A percentile compares a stretch with the other conserved stretches of the same genome.
phyloP scores from a whole-genome alignment of 1,284 basidiomycete species.

The Grifola frondosa region DNA sequence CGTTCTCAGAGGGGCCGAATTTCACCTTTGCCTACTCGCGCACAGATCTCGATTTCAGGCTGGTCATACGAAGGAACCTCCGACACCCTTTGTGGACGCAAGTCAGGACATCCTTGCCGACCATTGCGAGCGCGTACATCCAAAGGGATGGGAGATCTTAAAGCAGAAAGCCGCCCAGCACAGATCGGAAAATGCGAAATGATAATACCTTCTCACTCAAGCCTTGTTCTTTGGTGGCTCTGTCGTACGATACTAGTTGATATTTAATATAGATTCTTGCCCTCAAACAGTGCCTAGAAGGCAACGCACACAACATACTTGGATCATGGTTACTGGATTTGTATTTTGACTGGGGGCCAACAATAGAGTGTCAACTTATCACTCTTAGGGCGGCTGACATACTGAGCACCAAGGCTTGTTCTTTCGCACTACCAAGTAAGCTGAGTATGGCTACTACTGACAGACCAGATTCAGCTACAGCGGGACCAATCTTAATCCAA shows the following conservation, averaged over 20 bases:
- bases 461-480: constrained; percentile 12
- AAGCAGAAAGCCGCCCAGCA: constrained; percentile 13
- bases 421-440: no score
- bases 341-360: no score
- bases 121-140: constrained; percentile 26
- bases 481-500: constrained; percentile 22
- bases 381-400: no score
- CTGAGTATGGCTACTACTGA: not conserved
- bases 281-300: no score
- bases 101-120: constrained; percentile 29
- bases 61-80: constrained; percentile 29
- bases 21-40: not conserved
- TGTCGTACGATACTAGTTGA: not conserved
- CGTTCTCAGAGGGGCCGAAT: not conserved
- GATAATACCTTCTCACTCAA: no score
- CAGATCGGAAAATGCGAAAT: constrained; percentile 4
- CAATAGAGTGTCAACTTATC: no score
- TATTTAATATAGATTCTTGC: constrained; percentile 1
- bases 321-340: no score
- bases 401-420: no score
- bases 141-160: constrained; percentile 24
- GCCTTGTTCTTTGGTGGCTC: not conserved
- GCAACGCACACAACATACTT: no score
- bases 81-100: constrained; percentile 32
- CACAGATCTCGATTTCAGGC: constrained; percentile 33